Base-by-base conservation (phyloP, 352 stramenopile genomes). In the Plasmopara muralis region DNA sequence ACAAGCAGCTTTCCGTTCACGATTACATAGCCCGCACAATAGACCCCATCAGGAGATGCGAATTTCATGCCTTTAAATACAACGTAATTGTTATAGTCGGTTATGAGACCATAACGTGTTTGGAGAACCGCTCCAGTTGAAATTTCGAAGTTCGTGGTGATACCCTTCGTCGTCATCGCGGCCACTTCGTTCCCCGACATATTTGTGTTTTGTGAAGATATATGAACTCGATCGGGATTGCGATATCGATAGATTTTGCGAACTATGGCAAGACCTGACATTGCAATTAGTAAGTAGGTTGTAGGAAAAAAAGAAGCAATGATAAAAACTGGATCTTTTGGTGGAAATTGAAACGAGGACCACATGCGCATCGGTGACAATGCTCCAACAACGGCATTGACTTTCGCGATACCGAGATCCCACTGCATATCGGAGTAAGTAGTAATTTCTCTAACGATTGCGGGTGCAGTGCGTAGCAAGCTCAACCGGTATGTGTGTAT, bases 291-390 rank as follows among this genome's bases (percentile, higher is more conserved):
- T 3, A 25, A 25, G 20, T 25, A 25, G 20, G 20, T 25, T 25
- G 20, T 25, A 25, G 20, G 20, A 25, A 25, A 64, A 37, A 64
- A 58, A 2, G 53, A 60, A 6, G 37, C 13, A 5, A 58, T 35
- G 7, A 67, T 50, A 18, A 67, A 70, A 1, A 42, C 43, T 2
- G 46, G 53, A n/a, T 58, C 47, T 28, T 61, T 64, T 1, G 40
- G 25, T 29, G 52, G 46, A 28, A 67, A 59, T 9, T 53, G 39
- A 30, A 68, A 70, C 2, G 59, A 54, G 2, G 62, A 57, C 47
- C 53, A 64, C 37, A 64, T 43, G 5, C 53, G 42, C 54, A 71
- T 64, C 0, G 57, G 62, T 25, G 66, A 62, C 43, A 74, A 47
- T 3, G 45, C 34, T 5, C 15, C 50, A 40, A 58, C 3, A 9